Conservation (phyloP, 208 protist genomes). For the Phytomonas sp. region DNA sequence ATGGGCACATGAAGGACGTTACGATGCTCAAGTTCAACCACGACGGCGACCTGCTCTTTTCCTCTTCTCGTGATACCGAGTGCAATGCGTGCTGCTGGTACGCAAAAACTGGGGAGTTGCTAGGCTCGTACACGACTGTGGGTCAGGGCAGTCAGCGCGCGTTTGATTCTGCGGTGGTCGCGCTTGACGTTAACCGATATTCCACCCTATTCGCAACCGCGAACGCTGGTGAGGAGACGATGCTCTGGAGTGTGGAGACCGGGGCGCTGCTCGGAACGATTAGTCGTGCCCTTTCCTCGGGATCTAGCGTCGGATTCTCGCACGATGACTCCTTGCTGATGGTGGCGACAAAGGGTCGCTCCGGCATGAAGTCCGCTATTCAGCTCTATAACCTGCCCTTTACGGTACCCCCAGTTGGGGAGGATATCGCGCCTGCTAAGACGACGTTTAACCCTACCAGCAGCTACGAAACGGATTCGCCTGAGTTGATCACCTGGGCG, state of each 20-base stretch:
- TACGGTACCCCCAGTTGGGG: slow-evolving; percentile 31
- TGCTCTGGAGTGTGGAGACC: slow-evolving; percentile 90
- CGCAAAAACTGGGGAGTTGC: slow-evolving; percentile 87
- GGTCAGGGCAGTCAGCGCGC: slow-evolving; percentile 24
- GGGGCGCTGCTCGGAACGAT: slow-evolving; percentile 81
- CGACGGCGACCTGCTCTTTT: slow-evolving; percentile 97
- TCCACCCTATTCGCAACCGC: slow-evolving; percentile 82
- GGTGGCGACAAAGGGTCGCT: slow-evolving; percentile 85
- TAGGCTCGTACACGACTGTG: slow-evolving; percentile 95
- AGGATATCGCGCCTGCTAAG: slow-evolving; percentile 52
- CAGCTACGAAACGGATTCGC: slow-evolving; percentile 37
- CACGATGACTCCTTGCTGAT: slow-evolving; percentile 90
- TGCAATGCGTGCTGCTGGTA: slow-evolving; percentile 89
- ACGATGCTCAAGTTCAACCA: slow-evolving; percentile 95
- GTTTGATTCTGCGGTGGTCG: slow-evolving; percentile 86
- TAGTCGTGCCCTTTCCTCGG: slow-evolving; percentile 54
- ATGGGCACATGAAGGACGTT: slow-evolving; percentile 88
- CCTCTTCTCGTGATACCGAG: slow-evolving; percentile 89
- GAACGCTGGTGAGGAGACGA: slow-evolving; percentile 59
- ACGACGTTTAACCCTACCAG: slow-evolving; percentile 55
- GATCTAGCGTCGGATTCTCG: slow-evolving; percentile 67
- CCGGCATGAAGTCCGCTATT: slow-evolving; percentile 69
- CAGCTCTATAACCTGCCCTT: slow-evolving; percentile 88
- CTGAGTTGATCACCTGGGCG: slow-evolving; percentile 82
- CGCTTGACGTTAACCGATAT: slow-evolving; percentile 89